A percentile compares a stretch with the other conserved stretches of the same genome.
phyloP scores from a whole-genome alignment of 192 early-diverging fungal species.

The Backusella psychrophila region DNA sequence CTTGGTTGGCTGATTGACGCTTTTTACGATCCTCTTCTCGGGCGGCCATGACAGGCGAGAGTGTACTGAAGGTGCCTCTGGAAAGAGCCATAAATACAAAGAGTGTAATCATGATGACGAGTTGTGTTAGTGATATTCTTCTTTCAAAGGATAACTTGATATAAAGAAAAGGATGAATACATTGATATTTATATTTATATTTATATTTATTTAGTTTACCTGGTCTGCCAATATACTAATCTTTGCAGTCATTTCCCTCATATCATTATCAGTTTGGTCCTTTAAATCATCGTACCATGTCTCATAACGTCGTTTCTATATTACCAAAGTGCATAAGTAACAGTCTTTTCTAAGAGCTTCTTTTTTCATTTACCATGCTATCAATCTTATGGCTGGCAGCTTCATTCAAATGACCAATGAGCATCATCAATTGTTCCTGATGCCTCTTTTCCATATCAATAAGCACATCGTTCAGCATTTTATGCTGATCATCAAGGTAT shows the following conservation, averaged over 20 bases:
- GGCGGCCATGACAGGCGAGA: constrained; percentile 36
- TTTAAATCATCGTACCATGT: constrained; percentile 43
- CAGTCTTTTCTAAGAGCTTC: background rate
- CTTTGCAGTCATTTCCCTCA: constrained; percentile 39
- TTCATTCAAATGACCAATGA: constrained; percentile 67
- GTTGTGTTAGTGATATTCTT: constrained; percentile 37
- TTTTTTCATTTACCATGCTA: constrained; percentile 43
- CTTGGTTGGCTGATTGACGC: constrained; percentile 14
- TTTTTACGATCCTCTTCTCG: constrained; percentile 34
- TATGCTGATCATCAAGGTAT: constrained; percentile 78
- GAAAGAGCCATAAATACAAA: constrained; percentile 42
- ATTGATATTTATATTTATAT: background rate
- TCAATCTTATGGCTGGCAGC: constrained; percentile 63
- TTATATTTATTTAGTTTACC: constrained; percentile 15
- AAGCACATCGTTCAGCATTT: constrained; percentile 64
- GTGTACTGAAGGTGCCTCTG: constrained; percentile 35
- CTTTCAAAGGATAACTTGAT: constrained; percentile 44
- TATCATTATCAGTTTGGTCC: constrained; percentile 37
- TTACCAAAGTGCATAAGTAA: too few species aligned
- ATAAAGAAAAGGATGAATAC: background rate
- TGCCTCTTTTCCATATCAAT: constrained; percentile 57
- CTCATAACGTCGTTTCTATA: constrained; percentile 50
- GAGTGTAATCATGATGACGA: constrained; percentile 33
- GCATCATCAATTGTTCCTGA: constrained; percentile 59
- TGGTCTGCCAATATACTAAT: constrained; percentile 46